Conservation (phyloP, 2,329 filamentous ascomycete species). For the Colletotrichum falcatum region DNA sequence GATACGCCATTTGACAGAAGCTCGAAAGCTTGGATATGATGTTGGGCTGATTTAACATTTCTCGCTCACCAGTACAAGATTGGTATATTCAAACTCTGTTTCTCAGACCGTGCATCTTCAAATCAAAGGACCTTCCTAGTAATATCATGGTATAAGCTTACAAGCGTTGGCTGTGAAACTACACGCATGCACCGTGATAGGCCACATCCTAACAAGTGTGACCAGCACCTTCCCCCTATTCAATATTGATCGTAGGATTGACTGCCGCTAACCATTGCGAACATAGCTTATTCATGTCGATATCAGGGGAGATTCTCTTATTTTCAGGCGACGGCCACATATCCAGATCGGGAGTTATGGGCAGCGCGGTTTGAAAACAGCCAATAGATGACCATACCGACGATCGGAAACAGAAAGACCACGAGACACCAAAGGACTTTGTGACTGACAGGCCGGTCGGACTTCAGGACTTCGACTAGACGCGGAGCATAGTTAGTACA, state of each 20-base stretch:
- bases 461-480: conserved; percentile 73
- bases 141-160: too few species aligned
- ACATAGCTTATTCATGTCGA: not conserved
- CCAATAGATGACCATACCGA: conserved; percentile 72
- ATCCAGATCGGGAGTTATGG: conserved; percentile 65
- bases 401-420: conserved; percentile 73
- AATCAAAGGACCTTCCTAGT: too few species aligned
- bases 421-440: conserved; percentile 73
- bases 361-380: conserved; percentile 71
- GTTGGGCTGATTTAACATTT: too few species aligned
- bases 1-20: too few species aligned
- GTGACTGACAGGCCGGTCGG: conserved; percentile 66
- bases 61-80: too few species aligned
- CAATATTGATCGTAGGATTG: not conserved
- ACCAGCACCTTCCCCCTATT: too few species aligned
- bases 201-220: too few species aligned
- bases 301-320: not conserved
- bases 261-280: too few species aligned
- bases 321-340: conserved; percentile 60
- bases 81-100: too few species aligned
- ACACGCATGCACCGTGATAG: not conserved
- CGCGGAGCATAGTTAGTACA: conserved; percentile 32
- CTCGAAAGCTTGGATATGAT: too few species aligned
- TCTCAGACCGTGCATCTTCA: too few species aligned
- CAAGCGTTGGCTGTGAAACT: too few species aligned